phyloP scores from a whole-genome alignment of 352 stramenopile species.

The Globisporangium viniferum region DNA sequence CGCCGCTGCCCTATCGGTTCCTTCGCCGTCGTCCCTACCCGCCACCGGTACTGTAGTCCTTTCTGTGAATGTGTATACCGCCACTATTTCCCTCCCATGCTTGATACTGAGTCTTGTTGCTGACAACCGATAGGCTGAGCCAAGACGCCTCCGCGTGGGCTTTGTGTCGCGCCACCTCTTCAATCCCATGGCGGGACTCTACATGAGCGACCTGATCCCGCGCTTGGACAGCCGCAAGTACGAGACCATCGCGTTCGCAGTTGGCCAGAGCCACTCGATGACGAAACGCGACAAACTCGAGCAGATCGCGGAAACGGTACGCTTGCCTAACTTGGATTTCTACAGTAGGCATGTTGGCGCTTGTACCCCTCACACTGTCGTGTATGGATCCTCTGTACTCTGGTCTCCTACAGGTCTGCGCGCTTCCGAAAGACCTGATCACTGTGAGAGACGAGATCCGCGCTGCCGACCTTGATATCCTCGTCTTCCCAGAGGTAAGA shows the following conservation, averaged over 20 bases:
- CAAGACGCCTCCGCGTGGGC: constrained; percentile 46
- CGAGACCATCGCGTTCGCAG: constrained; percentile 63
- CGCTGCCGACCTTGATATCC: constrained; percentile 48
- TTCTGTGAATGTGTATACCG: not conserved
- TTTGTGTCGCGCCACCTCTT: constrained; percentile 70
- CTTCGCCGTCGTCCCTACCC: constrained; percentile 1
- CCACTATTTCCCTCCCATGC: not conserved
- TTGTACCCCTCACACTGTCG: not conserved
- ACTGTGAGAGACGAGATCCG: constrained; percentile 47
- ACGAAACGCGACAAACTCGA: constrained; percentile 38
- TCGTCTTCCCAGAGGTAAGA: constrained; percentile 70
- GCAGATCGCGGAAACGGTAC: constrained; percentile 51
- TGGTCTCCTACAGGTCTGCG: constrained; percentile 35
- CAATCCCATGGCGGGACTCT: constrained; percentile 44
- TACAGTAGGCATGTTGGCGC: not conserved
- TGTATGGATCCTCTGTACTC: not conserved
- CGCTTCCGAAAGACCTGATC: constrained; percentile 46
- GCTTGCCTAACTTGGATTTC: not conserved
- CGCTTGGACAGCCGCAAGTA: constrained; percentile 57
- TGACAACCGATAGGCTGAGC: constrained; percentile 20
- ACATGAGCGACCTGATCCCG: constrained; percentile 61
- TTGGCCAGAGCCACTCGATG: constrained; percentile 60
- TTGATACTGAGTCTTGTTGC: not conserved
- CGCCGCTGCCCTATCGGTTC: constrained; percentile 33
- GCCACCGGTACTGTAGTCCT: constrained; percentile 4